phyloP scores from a whole-genome alignment of 345 rosid genomes.

The Pistacia vera region DNA sequence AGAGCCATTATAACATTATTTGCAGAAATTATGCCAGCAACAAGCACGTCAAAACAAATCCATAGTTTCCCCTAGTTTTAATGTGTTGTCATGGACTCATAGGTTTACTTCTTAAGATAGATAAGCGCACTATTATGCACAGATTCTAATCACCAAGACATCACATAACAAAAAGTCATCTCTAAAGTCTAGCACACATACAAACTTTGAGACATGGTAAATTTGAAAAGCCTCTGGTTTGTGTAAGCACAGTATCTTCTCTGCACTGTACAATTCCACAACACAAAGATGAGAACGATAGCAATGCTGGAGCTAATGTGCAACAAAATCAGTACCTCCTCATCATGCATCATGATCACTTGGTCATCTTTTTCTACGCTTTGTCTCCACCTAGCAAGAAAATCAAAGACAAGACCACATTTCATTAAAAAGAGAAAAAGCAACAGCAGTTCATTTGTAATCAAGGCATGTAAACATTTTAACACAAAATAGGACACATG shows the following conservation, averaged over 20 bases:
- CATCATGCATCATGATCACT: neutral
- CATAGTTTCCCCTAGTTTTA: slow-evolving; percentile 9
- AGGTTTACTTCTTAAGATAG: slow-evolving; percentile 2
- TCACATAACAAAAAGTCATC: slow-evolving; percentile 9
- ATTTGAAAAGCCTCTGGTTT: slow-evolving; percentile 21
- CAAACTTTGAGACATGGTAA: slow-evolving; percentile 16
- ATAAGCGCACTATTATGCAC: slow-evolving; percentile 15
- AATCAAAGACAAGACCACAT: neutral
- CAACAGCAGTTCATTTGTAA: neutral
- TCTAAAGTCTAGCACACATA: slow-evolving; percentile 27
- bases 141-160: slow-evolving; percentile 14
- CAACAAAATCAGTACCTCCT: slow-evolving; percentile 37
- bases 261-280: slow-evolving; percentile 47
- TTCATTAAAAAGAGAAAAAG: neutral
- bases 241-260: slow-evolving; percentile 35
- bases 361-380: slow-evolving; percentile 67
- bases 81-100: neutral
- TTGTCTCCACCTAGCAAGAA: slow-evolving; percentile 59
- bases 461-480: neutral
- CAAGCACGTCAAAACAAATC: slow-evolving; percentile 12
- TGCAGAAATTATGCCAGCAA: slow-evolving; percentile 8
- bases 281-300: slow-evolving; percentile 18
- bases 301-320: slow-evolving; percentile 26
- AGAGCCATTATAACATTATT: neutral
- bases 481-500: neutral